Evolutionary conservation across 129 eudicot genomes (phyloP).

Genomic region (Lactuca saligna): DNA sequence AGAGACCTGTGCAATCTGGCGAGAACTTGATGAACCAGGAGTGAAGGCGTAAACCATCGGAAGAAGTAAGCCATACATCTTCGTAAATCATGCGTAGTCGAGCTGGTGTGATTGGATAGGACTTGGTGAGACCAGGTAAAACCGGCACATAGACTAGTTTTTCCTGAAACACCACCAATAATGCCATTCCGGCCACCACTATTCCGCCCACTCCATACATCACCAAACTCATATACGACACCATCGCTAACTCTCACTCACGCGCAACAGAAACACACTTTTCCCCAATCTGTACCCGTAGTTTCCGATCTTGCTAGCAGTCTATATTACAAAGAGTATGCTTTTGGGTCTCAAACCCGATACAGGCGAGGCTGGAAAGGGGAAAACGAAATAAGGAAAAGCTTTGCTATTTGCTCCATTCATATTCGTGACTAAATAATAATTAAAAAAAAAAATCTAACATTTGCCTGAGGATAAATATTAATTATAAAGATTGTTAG

Average conservation of each 20-base stretch:
- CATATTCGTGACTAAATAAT: background rate
- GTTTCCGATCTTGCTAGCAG: constrained; percentile 7
- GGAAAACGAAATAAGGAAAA: constrained; percentile 1
- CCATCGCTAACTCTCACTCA: constrained; percentile 36
- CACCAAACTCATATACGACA: constrained; percentile 54
- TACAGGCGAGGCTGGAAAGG: constrained; percentile 16
- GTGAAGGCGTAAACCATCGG: constrained; percentile 90
- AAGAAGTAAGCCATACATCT: constrained; percentile 91
- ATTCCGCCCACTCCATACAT: constrained; percentile 79
- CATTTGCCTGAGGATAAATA: no score
- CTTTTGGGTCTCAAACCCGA: constrained; percentile 14
- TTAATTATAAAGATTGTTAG: no score
- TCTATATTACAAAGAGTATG: background rate
- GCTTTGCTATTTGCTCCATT: background rate
- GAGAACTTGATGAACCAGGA: constrained; percentile 90
- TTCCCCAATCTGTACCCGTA: background rate
- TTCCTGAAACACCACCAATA: constrained; percentile 85
- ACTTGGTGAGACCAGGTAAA: constrained; percentile 80
- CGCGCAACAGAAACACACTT: background rate
- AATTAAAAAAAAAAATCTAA: no score
- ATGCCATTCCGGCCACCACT: constrained; percentile 77
- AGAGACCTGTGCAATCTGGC: constrained; percentile 65
- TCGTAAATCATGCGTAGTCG: constrained; percentile 70
- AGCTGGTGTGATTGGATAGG: constrained; percentile 88
- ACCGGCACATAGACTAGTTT: constrained; percentile 86